A percentile compares a stretch with the other conserved stretches of the same genome.
phyloP scores from a whole-genome alignment of 2,329 filamentous ascomycete species.

The Ascocoryne sarcoides region DNA sequence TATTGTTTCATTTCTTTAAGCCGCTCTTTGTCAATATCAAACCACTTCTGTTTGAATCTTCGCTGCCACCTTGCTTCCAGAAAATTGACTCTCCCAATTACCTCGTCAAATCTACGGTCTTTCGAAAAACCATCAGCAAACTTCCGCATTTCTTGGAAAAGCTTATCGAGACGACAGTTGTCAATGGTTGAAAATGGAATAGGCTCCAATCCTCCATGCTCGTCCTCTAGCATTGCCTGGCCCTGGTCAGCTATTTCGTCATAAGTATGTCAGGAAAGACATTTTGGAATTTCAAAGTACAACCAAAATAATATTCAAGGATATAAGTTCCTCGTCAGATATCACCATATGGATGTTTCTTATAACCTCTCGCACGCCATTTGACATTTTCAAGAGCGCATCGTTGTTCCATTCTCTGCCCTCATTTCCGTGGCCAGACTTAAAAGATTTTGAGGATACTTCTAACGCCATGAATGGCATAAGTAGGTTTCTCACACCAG shows the following conservation, averaged over 20 bases:
- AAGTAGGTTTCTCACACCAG: too few relatives aligned
- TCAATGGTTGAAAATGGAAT: not conserved
- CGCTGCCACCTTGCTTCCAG: slow-evolving; percentile 17
- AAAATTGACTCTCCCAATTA: slow-evolving; percentile 5
- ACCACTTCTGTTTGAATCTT: slow-evolving; percentile 12
- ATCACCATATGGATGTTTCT: too few relatives aligned
- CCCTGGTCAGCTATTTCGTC: not conserved
- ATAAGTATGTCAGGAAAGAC: too few relatives aligned
- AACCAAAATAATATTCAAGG: too few relatives aligned
- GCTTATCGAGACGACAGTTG: not conserved
- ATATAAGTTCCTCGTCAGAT: too few relatives aligned
- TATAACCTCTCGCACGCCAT: too few relatives aligned
- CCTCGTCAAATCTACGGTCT: not conserved
- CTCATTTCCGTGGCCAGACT: too few relatives aligned
- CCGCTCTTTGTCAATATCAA: slow-evolving; percentile 14
- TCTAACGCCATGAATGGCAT: too few relatives aligned
- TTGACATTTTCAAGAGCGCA: too few relatives aligned
- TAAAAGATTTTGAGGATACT: too few relatives aligned
- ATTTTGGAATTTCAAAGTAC: too few relatives aligned
- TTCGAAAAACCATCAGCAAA: not conserved
- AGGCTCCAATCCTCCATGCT: not conserved
- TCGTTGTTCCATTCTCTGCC: too few relatives aligned
- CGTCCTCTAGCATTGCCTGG: not conserved
- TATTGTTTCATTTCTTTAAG: slow-evolving; percentile 10
- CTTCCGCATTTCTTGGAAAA: not conserved